Conservation (phyloP, 495 filamentous ascomycete species). For the Podospora pseudopauciseta region DNA sequence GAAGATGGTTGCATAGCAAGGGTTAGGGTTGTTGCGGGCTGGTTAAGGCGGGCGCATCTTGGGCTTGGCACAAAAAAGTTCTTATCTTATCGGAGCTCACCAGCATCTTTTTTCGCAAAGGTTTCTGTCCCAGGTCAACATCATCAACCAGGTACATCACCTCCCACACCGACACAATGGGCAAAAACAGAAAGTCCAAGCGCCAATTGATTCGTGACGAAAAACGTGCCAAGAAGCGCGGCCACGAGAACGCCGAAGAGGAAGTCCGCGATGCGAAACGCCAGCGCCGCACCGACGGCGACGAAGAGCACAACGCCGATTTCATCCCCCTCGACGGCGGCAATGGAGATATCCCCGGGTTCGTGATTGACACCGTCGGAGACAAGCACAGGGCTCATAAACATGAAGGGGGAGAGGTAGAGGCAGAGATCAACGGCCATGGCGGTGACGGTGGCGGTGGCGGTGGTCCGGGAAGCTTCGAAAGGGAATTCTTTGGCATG, state of each 20-base stretch:
- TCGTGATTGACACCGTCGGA: conserved; percentile 1
- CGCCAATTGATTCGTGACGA: conserved; percentile 47
- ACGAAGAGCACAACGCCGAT: conserved; percentile 22
- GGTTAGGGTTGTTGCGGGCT: background rate
- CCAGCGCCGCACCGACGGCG: conserved; percentile 33
- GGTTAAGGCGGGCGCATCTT: background rate
- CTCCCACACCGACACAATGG: conserved; percentile 22
- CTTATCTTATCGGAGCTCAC: background rate
- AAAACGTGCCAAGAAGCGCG: conserved; percentile 42
- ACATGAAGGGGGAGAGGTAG: conserved; percentile 2
- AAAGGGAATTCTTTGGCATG: conserved; percentile 77
- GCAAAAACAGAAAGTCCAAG: conserved; percentile 40
- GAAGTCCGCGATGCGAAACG: conserved; percentile 36
- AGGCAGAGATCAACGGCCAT: background rate
- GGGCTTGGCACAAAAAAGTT: background rate
- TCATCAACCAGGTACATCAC: background rate
- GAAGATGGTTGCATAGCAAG: background rate
- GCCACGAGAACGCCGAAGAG: conserved; percentile 29
- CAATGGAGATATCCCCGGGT: conserved; percentile 24
- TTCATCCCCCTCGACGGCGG: conserved; percentile 33
- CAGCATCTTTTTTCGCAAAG: conserved; percentile 1
- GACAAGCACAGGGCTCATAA: background rate
- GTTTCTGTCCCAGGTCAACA: background rate
- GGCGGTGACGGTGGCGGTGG: background rate
- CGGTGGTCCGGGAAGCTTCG: conserved; percentile 26